Evolutionary conservation across 352 stramenopile species (phyloP), one percentile per base, ranked within the genome.

Genomic region (Phytophthora citrophthora): DNA sequence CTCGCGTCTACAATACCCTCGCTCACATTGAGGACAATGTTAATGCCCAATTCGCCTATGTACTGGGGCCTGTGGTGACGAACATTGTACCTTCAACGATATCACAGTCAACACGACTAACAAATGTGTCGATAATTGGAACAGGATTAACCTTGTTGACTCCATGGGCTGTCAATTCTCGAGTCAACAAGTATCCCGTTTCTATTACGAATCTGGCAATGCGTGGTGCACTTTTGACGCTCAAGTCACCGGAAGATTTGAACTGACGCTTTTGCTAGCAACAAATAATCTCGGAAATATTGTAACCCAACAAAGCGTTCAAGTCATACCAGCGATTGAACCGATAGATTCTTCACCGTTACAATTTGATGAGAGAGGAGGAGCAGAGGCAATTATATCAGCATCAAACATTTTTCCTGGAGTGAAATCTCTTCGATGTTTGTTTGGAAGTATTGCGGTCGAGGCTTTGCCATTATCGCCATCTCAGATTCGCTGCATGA

Each of bases 361-460:
- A 20, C 34, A 57, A 9, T 79, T 91, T 51, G 77, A 86, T 48
- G 78, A 91, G 18, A 52, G 59, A 12, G 82, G 82, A 20, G 82
- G 82, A 38, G 56, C 44, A 0, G 62, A 74, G 18, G 32, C 74
- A 18, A 38, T 86, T 40, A 59, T 90, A 13, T 59, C 59, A 13
- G 56, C 67, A 8, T 24, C 61, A 16, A 77, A 80, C 39, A 31
- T 82, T 5, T 46, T 45, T 24, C 32, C 34, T 8, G 40, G 45
- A 43, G 48, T 58, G 24, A 64, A 68, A 31, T 68, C 67, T 2
- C 20, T 82, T 45, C 62, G 61, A 4, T 88, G 79, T 52, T 55
- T 61, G 15, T 86, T 88, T 74, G 74, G 63, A 9, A 54, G 45
- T 24, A 45, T 9, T 0, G 5, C 62, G 2, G 69, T 76, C 1